A percentile compares a stretch with the other conserved stretches of the same genome.
Conservation (phyloP, 169 alveolate species). For the Theileria parva region DNA sequence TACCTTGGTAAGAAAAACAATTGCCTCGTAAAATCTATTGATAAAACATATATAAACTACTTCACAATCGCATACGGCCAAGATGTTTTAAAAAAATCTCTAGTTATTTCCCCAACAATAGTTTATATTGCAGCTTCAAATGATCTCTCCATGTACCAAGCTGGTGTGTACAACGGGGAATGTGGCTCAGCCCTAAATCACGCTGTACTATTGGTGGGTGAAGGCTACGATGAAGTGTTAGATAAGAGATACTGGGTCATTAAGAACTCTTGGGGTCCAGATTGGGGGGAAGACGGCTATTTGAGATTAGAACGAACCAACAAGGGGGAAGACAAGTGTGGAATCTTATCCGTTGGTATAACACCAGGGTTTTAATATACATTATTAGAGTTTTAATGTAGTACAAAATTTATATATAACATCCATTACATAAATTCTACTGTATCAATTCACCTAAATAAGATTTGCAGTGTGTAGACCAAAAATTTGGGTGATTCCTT, state of each 20-base stretch:
- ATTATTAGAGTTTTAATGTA: background rate
- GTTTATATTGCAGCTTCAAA: slow-evolving; percentile 87
- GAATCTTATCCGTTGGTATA: slow-evolving; percentile 32
- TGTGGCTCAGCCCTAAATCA: slow-evolving; percentile 74
- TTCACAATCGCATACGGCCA: slow-evolving; percentile 33
- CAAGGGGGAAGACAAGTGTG: slow-evolving; percentile 53
- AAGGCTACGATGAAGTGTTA: slow-evolving; percentile 65
- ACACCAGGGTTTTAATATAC: slow-evolving; percentile 30
- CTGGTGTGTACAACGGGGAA: slow-evolving; percentile 73
- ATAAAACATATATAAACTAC: slow-evolving; percentile 14
- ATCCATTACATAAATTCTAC: background rate
- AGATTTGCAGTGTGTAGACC: background rate
- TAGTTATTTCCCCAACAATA: slow-evolving; percentile 79
- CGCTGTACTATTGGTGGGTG: slow-evolving; percentile 84
- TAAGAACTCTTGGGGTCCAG: slow-evolving; percentile 84
- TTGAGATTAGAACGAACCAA: slow-evolving; percentile 68
- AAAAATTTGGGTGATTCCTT: background rate
- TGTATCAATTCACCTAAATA: background rate
- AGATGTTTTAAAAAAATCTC: slow-evolving; percentile 63
- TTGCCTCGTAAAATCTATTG: slow-evolving; percentile 37
- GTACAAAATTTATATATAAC: no score
- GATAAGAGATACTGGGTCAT: slow-evolving; percentile 76
- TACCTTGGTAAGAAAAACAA: slow-evolving; percentile 62
- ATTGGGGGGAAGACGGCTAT: slow-evolving; percentile 85
- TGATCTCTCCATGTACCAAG: slow-evolving; percentile 80